Evolutionary conservation across 495 filamentous ascomycete species (phyloP), one percentile per base, ranked within the genome.

Genomic region (Penicillium paxilli): DNA sequence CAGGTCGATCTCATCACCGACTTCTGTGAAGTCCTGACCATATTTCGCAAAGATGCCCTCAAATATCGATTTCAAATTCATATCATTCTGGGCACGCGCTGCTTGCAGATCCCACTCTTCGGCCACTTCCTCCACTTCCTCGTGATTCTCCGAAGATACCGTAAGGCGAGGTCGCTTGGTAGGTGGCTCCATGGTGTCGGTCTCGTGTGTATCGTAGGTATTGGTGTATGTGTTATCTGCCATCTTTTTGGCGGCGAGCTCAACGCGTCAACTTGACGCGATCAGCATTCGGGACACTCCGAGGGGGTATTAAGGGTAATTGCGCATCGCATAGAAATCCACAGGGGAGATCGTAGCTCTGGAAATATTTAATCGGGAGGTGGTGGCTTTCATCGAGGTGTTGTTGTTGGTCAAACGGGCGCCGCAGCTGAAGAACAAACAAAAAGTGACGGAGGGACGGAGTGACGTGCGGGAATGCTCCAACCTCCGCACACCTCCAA

Each of bases 11-110:
- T 91, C 89, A 61, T 94, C 91, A 14, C 85, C 91, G 24, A 91
- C 75, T 23, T 84, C 89, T 4, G 82, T 82, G 62, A 96, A 96
- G 69, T 96, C 87, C 59, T 80, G 82, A 19, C 79, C 83, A 66
- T 96, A 98, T 68, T 94, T 96, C 24, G 84, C 81, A 62, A 96
- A 96, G 32, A 98, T 96, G 40, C 76, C 65, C 62, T 96, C 92
- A 59, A 94, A 96, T 2, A 84, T 80, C 10, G 83, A 86, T 73
- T 93, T 92, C 11, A 96, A 80, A 37, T 80, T 84, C 40, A 72
- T 67, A 28, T 85, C 83, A 52, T 89, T 87, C 48, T 77, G 78
- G 6, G 75, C 78, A 54, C 83, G 83, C 33, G 78, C 81, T 52
- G 76, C 74, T 54, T 83, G 71, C 11, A 89, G 69, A 54, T 83